Evolutionary conservation across 805 yeast species (phyloP).

Genomic region (Danielia oregonensis): DNA sequence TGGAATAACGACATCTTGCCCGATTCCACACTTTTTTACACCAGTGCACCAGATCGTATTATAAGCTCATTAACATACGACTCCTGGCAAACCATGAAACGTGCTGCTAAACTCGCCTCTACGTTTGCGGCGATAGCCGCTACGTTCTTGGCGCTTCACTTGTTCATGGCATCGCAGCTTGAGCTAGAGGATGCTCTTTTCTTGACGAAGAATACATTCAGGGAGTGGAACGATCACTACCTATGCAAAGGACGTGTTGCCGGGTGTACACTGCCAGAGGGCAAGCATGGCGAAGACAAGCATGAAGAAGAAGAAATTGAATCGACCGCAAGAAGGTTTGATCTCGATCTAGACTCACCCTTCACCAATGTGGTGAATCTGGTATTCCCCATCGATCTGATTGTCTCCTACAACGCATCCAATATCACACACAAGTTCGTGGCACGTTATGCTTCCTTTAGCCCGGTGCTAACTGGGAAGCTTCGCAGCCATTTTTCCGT

Average conservation of each 20-base stretch:
- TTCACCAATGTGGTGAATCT: slow-evolving; percentile 30
- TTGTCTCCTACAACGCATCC: slow-evolving; percentile 28
- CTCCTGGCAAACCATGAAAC: background rate
- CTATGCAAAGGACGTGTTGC: slow-evolving; percentile 1
- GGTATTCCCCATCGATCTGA: slow-evolving; percentile 40
- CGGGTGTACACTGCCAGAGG: background rate
- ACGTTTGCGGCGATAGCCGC: slow-evolving; percentile 8
- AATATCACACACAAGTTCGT: slow-evolving; percentile 17
- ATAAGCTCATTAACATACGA: too few species aligned
- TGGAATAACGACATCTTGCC: too few species aligned
- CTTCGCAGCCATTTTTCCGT: slow-evolving; percentile 24
- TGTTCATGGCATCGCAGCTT: slow-evolving; percentile 5
- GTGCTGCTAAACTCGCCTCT: background rate
- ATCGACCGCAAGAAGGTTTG: background rate
- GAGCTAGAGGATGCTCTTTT: slow-evolving; percentile 23
- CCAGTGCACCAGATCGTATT: background rate
- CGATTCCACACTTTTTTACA: too few species aligned
- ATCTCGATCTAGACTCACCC: slow-evolving; percentile 6
- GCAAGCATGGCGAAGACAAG: background rate
- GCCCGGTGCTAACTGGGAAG: slow-evolving; percentile 27
- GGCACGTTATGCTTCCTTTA: slow-evolving; percentile 41
- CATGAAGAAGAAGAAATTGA: background rate
- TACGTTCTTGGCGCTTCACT: slow-evolving; percentile 4
- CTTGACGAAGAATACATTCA: slow-evolving; percentile 23
- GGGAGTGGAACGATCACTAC: slow-evolving; percentile 19